Evolutionary conservation across 2,329 filamentous ascomycete species (phyloP).

Genomic region (Podosphaera xanthii): DNA sequence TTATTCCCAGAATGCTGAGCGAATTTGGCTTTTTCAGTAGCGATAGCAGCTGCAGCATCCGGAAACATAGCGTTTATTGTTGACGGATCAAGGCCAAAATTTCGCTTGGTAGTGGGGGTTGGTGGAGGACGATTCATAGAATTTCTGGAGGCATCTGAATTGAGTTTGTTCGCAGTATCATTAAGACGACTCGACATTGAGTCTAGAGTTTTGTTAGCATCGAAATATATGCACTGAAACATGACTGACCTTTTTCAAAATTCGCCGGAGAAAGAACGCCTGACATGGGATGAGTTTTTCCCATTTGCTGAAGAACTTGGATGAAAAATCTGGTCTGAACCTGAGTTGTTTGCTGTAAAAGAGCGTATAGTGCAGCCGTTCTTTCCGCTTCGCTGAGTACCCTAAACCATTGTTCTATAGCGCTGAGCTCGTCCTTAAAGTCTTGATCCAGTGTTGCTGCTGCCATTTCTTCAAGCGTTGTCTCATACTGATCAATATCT

Average conservation of each 20-base stretch:
- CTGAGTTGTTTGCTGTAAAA: slow-evolving; percentile 94
- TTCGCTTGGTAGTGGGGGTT: slow-evolving; percentile 62
- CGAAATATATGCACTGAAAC: neutral
- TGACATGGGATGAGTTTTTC: slow-evolving; percentile 92
- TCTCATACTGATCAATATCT: slow-evolving; percentile 97
- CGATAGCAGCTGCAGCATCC: slow-evolving; percentile 93
- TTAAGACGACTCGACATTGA: slow-evolving; percentile 90
- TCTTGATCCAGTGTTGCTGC: slow-evolving; percentile 96
- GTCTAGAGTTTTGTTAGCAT: slow-evolving; percentile 30
- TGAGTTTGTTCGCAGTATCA: slow-evolving; percentile 91
- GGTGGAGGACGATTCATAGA: slow-evolving; percentile 64
- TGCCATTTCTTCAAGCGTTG: slow-evolving; percentile 96
- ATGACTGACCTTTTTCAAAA: slow-evolving; percentile 68
- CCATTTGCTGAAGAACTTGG: slow-evolving; percentile 96
- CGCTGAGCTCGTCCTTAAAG: slow-evolving; percentile 96
- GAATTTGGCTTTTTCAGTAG: slow-evolving; percentile 92
- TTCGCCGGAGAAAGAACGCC: slow-evolving; percentile 83
- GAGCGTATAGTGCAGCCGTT: slow-evolving; percentile 81
- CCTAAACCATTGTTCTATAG: slow-evolving; percentile 98
- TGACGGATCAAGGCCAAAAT: slow-evolving; percentile 78
- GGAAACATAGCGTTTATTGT: slow-evolving; percentile 99
- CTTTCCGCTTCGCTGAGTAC: slow-evolving; percentile 91
- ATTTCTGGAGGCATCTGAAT: slow-evolving; percentile 66
- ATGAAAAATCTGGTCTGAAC: slow-evolving; percentile 99
- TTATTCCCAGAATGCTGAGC: slow-evolving; percentile 87